phyloP scores from a whole-genome alignment of 2,329 filamentous ascomycete species.

The Aspergillus nomiae region DNA sequence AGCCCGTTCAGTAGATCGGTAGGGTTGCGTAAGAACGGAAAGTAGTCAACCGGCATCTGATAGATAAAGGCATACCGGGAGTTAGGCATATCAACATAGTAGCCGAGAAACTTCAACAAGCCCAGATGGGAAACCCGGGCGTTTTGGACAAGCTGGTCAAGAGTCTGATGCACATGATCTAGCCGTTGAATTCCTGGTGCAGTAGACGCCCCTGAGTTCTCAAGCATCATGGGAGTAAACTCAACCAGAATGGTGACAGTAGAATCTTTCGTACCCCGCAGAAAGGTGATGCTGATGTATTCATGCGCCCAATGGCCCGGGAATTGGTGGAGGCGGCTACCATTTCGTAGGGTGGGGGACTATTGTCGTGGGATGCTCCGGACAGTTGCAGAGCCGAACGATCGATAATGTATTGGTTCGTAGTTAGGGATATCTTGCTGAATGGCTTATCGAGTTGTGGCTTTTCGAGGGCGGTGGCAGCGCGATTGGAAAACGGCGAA shows the following conservation, averaged over 20 bases:
- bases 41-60: slow-evolving; percentile 55
- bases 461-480: slow-evolving; percentile 11
- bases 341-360: slow-evolving; percentile 45
- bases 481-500: slow-evolving; percentile 24
- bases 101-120: slow-evolving; percentile 50
- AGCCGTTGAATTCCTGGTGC: slow-evolving; percentile 34
- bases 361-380: slow-evolving; percentile 41
- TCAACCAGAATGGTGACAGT: slow-evolving; percentile 45
- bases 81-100: slow-evolving; percentile 58
- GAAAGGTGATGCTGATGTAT: slow-evolving; percentile 38
- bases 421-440: slow-evolving; percentile 26
- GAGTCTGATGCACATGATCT: slow-evolving; percentile 39
- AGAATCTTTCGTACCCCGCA: slow-evolving; percentile 34
- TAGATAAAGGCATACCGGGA: slow-evolving; percentile 64
- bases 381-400: slow-evolving; percentile 43
- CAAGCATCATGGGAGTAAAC: slow-evolving; percentile 44
- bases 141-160: slow-evolving; percentile 46
- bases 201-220: slow-evolving; percentile 32
- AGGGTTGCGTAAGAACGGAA: slow-evolving; percentile 45
- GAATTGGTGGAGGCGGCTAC: slow-evolving; percentile 46
- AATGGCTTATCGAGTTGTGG: slow-evolving; percentile 23
- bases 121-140: slow-evolving; percentile 44
- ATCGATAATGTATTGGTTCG: slow-evolving; percentile 41
- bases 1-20: slow-evolving; percentile 39
- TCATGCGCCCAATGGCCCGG: slow-evolving; percentile 43